A percentile compares a stretch with the other conserved stretches of the same genome.
Evolutionary conservation across 73 alveolate species (phyloP).

Genomic region (Loxodes magnus): DNA sequence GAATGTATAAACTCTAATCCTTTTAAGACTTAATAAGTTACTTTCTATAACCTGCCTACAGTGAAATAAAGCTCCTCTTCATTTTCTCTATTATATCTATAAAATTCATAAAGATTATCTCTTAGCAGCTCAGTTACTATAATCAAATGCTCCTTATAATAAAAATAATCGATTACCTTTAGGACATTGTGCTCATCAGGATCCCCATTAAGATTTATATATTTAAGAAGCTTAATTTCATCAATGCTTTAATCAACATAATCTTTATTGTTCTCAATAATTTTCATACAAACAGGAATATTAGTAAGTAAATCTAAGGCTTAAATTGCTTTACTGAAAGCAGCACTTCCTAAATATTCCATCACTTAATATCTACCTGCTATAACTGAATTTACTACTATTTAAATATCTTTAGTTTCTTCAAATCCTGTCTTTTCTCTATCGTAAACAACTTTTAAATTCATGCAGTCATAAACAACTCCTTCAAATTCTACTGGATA

Average conservation of each 20-base stretch:
- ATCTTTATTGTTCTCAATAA: slow-evolving; percentile 98
- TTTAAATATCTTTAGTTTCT: slow-evolving; percentile 95
- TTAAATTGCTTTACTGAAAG: slow-evolving; percentile 79
- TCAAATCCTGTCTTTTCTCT: slow-evolving; percentile 99
- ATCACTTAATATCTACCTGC: slow-evolving; percentile 96
- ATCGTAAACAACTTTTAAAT: slow-evolving; percentile 94
- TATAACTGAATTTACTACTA: slow-evolving; percentile 78
- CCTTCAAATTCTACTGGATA: slow-evolving; percentile 98
- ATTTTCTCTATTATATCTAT: slow-evolving; percentile 86
- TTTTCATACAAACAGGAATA: slow-evolving; percentile 96
- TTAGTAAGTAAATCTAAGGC: slow-evolving; percentile 92
- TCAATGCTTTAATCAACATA: slow-evolving; percentile 96
- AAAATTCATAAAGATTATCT: slow-evolving; percentile 97
- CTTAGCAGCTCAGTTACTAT: slow-evolving; percentile 95
- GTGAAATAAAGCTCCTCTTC: slow-evolving; percentile 91
- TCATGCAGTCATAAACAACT: slow-evolving; percentile 94
- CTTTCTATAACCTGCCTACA: slow-evolving; percentile 75
- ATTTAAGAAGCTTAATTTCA: slow-evolving; percentile 95
- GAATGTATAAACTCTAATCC: slow-evolving; percentile 81
- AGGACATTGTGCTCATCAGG: slow-evolving; percentile 80
- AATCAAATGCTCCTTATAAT: slow-evolving; percentile 95
- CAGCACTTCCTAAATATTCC: slow-evolving; percentile 98
- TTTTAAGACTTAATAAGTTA: slow-evolving; percentile 73
- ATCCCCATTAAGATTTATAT: slow-evolving; percentile 90
- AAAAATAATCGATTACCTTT: slow-evolving; percentile 81